A percentile compares a stretch with the other conserved stretches of the same genome.
phyloP scores from a whole-genome alignment of 352 stramenopile species.

The Phytophthora foliorum region DNA sequence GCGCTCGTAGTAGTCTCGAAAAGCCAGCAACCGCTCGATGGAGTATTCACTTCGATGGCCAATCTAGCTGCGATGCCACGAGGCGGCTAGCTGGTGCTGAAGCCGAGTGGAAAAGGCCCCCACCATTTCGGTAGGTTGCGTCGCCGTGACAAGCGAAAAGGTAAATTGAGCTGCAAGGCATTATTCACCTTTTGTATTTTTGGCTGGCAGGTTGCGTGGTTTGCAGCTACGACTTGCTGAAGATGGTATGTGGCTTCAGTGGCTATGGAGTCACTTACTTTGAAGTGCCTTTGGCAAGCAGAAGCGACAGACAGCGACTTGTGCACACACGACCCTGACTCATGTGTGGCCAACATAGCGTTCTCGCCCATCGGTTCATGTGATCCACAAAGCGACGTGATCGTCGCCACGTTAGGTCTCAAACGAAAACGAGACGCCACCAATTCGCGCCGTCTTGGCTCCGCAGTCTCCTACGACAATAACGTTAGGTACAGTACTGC shows the following conservation, averaged over 20 bases:
- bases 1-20: slow-evolving; percentile 8
- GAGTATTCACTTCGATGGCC: slow-evolving; percentile 16
- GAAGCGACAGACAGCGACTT: background rate
- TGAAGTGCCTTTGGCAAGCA: background rate
- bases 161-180: background rate
- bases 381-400: background rate
- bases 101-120: background rate
- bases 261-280: no score
- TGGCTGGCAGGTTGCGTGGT: background rate
- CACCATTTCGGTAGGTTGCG: background rate
- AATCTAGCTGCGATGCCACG: slow-evolving; percentile 11
- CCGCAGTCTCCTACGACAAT: background rate
- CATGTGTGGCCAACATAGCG: background rate
- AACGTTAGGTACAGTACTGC: no score
- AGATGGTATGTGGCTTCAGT: no score
- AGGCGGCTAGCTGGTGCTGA: background rate
- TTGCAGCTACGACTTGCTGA: no score
- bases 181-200: background rate
- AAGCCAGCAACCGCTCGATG: slow-evolving; percentile 12
- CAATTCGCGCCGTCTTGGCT: slow-evolving; percentile 1
- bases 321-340: background rate
- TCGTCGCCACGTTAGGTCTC: background rate
- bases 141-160: background rate
- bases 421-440: background rate
- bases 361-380: background rate